Evolutionary conservation across 1,139 yeast species (phyloP).

Genomic region (Blastobotrys serpentis): DNA sequence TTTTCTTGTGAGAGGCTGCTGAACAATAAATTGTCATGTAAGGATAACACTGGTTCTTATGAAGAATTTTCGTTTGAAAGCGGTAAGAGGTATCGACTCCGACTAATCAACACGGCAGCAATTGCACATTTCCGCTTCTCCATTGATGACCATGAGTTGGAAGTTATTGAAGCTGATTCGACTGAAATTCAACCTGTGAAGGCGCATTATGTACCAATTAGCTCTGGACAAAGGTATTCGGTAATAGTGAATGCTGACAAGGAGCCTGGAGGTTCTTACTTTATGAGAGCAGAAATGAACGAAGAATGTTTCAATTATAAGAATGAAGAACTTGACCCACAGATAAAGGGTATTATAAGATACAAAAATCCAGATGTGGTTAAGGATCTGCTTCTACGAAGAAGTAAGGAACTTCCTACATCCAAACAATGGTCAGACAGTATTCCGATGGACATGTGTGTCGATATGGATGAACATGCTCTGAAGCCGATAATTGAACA

Average conservation of each 20-base stretch:
- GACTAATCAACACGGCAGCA: slow-evolving; percentile 36
- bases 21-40: slow-evolving; percentile 45
- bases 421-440: slow-evolving; percentile 22
- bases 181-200: slow-evolving; percentile 57
- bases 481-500: slow-evolving; percentile 19
- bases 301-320: slow-evolving; percentile 27
- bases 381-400: not conserved
- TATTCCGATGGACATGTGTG: slow-evolving; percentile 20
- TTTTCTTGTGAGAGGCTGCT: slow-evolving; percentile 40
- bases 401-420: slow-evolving; percentile 6
- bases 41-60: slow-evolving; percentile 14
- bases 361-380: not conserved
- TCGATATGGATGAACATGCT: slow-evolving; percentile 22
- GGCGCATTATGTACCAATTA: slow-evolving; percentile 57
- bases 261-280: slow-evolving; percentile 15
- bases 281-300: slow-evolving; percentile 26
- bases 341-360: slow-evolving; percentile 22
- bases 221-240: slow-evolving; percentile 77
- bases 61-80: slow-evolving; percentile 17
- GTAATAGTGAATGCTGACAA: slow-evolving; percentile 47
- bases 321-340: slow-evolving; percentile 23
- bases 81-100: slow-evolving; percentile 26
- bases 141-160: slow-evolving; percentile 48
- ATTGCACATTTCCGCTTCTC: slow-evolving; percentile 33
- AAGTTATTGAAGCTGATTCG: slow-evolving; percentile 69